phyloP scores from a whole-genome alignment of 768 basidiomycete genomes.

The Phylloporus arenicola region DNA sequence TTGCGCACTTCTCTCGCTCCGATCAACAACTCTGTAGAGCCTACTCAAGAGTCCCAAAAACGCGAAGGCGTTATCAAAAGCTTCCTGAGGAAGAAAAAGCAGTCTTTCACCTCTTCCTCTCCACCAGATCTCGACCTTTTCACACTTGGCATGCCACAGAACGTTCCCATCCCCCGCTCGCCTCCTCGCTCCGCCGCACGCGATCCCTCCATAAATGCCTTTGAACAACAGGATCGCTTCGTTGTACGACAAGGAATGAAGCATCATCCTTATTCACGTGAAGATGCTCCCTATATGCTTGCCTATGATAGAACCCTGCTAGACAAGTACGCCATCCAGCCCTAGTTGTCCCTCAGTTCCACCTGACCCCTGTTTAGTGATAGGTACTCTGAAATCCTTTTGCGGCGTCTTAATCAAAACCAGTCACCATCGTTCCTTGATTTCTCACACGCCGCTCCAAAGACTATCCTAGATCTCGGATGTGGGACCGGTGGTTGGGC shows the following conservation, averaged over 20 bases:
- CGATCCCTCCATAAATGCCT: conserved; percentile 16
- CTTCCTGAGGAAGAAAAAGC: conserved; percentile 23
- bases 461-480: conserved; percentile 64
- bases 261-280: conserved; percentile 47
- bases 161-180: neutral
- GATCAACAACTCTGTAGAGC: conserved; percentile 1
- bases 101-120: conserved; percentile 7
- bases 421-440: conserved; percentile 59
- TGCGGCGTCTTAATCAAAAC: conserved; percentile 49
- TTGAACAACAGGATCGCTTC: conserved; percentile 23
- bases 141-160: neutral
- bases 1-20: conserved; percentile 7
- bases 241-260: conserved; percentile 35
- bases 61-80: conserved; percentile 17
- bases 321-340: conserved; percentile 46
- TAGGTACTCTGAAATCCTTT: conserved; percentile 45
- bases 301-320: conserved; percentile 52
- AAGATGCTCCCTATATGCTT: conserved; percentile 59
- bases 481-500: conserved; percentile 73
- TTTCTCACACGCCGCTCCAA: conserved; percentile 44
- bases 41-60: conserved; percentile 13
- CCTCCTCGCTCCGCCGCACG: conserved; percentile 1
- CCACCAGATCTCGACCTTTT: conserved; percentile 9
- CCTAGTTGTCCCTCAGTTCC: conserved; percentile 1
- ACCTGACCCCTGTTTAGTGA: conserved; percentile 44